phyloP scores from a whole-genome alignment of 176 grass and related monocot genomes.

The barley (Hordeum vulgare) region DNA sequence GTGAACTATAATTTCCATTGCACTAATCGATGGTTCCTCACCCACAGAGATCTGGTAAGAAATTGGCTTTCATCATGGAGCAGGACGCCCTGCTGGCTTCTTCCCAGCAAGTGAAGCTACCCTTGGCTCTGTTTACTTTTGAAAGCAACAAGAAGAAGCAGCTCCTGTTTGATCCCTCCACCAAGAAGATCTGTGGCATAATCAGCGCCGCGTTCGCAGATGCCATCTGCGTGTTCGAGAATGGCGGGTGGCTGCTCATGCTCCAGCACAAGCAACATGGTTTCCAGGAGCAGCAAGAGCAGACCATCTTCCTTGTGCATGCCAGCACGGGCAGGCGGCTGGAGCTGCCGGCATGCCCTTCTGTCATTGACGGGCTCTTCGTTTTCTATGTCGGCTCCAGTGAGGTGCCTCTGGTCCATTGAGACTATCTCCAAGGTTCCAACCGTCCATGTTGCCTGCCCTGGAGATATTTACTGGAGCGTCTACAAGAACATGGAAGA shows the following conservation, averaged over 20 bases:
- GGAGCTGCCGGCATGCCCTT: neutral
- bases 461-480: neutral
- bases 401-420: neutral
- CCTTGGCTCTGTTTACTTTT: neutral
- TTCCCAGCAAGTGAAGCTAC: neutral
- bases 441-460: neutral
- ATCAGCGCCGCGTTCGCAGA: neutral
- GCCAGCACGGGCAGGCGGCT: neutral
- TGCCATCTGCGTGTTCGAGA: neutral
- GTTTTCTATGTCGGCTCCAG: neutral
- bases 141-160: neutral
- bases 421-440: neutral
- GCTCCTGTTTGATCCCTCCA: neutral
- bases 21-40: neutral
- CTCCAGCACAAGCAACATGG: neutral
- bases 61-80: neutral
- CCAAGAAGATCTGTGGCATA: neutral
- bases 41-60: neutral
- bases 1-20: neutral
- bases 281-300: neutral
- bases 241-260: neutral
- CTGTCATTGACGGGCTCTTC: neutral
- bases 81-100: neutral
- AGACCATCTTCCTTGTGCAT: neutral
- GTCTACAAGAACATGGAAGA: neutral